These are phyloP conservation scores for Hyparrhenia diplandra DNA, from an alignment of 176 grass and related monocot genomes.

Conservation along the genomic window DNA sequence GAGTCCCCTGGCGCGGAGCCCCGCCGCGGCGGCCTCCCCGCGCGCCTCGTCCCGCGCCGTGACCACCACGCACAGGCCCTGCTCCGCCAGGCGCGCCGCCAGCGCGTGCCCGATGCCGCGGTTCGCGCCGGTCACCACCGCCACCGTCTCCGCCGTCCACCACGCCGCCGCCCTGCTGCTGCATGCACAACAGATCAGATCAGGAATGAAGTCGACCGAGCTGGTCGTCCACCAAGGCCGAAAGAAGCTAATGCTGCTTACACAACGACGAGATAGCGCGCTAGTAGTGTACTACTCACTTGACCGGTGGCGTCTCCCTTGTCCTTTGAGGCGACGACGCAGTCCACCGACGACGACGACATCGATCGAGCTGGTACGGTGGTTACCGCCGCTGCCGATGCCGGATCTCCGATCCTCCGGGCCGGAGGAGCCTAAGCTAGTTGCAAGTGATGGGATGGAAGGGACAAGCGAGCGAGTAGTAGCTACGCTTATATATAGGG, in stretches of 20 bases:
- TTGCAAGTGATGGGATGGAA: too few relatives aligned
- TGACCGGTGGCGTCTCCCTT: constrained; percentile 22
- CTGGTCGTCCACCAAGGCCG: neutral
- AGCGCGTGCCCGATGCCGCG: constrained; percentile 75
- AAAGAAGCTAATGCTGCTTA: neutral
- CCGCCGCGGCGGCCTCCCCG: constrained; percentile 67
- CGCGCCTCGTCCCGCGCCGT: constrained; percentile 60
- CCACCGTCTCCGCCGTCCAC: constrained; percentile 88
- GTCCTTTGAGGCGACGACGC: constrained; percentile 40
- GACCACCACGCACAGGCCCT: constrained; percentile 71
- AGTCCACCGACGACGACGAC: constrained; percentile 28
- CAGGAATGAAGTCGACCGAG: neutral
- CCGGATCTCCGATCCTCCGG: too few relatives aligned
- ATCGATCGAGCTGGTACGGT: neutral
- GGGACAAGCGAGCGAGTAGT: too few relatives aligned
- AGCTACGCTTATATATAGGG: too few relatives aligned
- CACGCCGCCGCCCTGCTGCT: constrained; percentile 37
- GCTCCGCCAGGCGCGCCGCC: constrained; percentile 50
- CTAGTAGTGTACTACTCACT: neutral
- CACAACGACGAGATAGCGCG: neutral
- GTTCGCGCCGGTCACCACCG: constrained; percentile 90
- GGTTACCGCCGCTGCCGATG: too few relatives aligned
- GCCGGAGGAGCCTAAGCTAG: too few relatives aligned
- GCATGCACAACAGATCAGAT: too few relatives aligned
- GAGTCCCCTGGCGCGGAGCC: constrained; percentile 35